A percentile compares a stretch with the other conserved stretches of the same genome.
phyloP scores from a whole-genome alignment of 78 protist species.

The Ministeria vibrans region DNA sequence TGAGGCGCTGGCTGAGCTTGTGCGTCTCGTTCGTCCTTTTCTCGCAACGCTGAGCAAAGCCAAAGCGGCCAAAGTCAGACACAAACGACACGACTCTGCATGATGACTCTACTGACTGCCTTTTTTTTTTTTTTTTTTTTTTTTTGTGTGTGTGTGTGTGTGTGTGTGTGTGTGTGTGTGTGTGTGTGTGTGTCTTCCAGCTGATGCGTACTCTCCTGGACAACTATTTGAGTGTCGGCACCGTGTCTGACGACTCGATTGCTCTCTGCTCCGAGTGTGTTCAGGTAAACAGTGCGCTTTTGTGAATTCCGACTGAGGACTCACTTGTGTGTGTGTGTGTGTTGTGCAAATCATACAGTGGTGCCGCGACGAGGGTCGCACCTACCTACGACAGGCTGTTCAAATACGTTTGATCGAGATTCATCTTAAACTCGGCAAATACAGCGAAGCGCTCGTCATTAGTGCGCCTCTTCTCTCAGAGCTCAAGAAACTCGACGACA shows the following conservation, averaged over 20 bases:
- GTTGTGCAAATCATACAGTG: conserved; percentile 71
- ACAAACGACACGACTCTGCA: too few species aligned
- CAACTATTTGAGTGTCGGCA: neutral
- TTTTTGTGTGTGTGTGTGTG: neutral
- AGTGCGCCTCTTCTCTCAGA: conserved; percentile 68
- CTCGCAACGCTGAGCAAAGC: too few species aligned
- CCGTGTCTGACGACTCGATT: neutral
- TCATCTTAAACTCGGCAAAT: conserved; percentile 53
- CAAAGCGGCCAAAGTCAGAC: too few species aligned
- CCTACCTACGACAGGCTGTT: conserved; percentile 91
- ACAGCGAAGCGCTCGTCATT: conserved; percentile 54
- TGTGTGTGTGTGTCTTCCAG: neutral
- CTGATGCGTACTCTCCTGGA: neutral
- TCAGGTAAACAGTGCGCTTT: too few species aligned
- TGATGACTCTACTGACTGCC: too few species aligned
- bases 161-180: neutral
- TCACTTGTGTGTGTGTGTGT: conserved; percentile 23
- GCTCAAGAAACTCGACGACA: conserved; percentile 93
- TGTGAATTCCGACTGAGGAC: neutral
- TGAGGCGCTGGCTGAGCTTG: too few species aligned
- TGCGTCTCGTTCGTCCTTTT: too few species aligned
- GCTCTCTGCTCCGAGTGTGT: neutral
- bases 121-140: neutral
- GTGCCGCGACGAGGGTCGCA: conserved; percentile 83
- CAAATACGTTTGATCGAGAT: conserved; percentile 27